Evolutionary conservation across 2,329 filamentous ascomycete species (phyloP).

Genomic region (Parasarocladium wereldwijsianum): DNA sequence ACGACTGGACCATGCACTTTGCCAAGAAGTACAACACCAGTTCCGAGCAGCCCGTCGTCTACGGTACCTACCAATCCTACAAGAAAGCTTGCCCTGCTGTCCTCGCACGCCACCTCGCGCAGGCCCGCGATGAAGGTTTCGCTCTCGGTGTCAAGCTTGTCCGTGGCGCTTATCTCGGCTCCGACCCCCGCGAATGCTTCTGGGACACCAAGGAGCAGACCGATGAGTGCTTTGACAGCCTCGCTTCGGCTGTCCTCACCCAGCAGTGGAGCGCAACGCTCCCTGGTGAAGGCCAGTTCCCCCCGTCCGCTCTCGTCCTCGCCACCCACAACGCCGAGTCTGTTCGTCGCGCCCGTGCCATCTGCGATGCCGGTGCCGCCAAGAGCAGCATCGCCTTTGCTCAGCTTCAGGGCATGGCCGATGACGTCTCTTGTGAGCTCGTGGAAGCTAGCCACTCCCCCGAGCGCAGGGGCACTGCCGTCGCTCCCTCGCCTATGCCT

Average conservation of each 20-base stretch:
- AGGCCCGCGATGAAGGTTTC: slow-evolving; percentile 44
- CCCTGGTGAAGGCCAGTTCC: slow-evolving; percentile 30
- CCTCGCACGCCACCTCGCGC: slow-evolving; percentile 43
- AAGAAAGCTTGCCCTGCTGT: slow-evolving; percentile 46
- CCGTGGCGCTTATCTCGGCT: slow-evolving; percentile 57
- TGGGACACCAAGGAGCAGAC: slow-evolving; percentile 59
- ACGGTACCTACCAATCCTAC: slow-evolving; percentile 69
- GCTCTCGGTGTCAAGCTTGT: slow-evolving; percentile 63
- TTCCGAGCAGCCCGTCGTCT: slow-evolving; percentile 53
- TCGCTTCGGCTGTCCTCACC: slow-evolving; percentile 52
- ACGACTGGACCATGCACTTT: slow-evolving; percentile 65
- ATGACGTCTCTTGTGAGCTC: slow-evolving; percentile 66
- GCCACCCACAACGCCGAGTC: slow-evolving; percentile 73
- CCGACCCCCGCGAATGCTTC: slow-evolving; percentile 55
- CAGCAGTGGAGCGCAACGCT: slow-evolving; percentile 27
- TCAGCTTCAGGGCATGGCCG: slow-evolving; percentile 90
- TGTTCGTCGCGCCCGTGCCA: slow-evolving; percentile 40
- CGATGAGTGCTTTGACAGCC: slow-evolving; percentile 56
- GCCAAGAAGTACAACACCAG: slow-evolving; percentile 61
- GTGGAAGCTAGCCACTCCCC: slow-evolving; percentile 21
- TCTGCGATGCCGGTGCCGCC: slow-evolving; percentile 30
- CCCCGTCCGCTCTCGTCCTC: slow-evolving; percentile 50
- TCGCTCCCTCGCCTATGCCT: slow-evolving; percentile 25
- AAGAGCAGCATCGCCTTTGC: slow-evolving; percentile 29
- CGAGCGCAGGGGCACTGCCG: slow-evolving; percentile 12